Evolutionary conservation across 75 land plant species (phyloP).

Genomic region (Pseudotsuga menziesii): DNA sequence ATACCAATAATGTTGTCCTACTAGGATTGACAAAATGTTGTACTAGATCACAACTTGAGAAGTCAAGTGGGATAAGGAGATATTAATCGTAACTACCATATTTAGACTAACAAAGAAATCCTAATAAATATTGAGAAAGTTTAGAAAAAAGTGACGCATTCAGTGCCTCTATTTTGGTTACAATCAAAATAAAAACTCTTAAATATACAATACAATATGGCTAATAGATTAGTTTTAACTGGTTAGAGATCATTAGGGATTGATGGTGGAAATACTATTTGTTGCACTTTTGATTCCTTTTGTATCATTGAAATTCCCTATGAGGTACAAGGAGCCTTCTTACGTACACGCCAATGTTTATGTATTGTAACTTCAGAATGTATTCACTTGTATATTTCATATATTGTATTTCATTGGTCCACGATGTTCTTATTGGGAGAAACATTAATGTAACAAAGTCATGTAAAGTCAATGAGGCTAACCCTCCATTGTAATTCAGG

Average conservation of each 20-base stretch:
- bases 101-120: neutral
- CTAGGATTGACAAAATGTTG: neutral
- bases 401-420: no score
- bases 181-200: neutral
- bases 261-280: conserved; percentile 65
- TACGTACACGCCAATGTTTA: conserved; percentile 82
- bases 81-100: neutral
- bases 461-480: no score
- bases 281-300: conserved; percentile 54
- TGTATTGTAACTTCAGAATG: no score
- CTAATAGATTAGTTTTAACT: neutral
- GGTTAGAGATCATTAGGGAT: conserved; percentile 42
- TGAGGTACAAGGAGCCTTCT: conserved; percentile 86
- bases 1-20: neutral
- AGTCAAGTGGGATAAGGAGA: neutral
- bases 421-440: no score
- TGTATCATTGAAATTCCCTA: conserved; percentile 69
- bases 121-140: neutral
- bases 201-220: neutral
- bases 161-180: neutral
- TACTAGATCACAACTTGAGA: neutral
- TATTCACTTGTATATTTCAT: no score
- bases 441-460: no score
- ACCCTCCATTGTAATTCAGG: no score
- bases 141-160: neutral